Evolutionary conservation across 345 rosid genomes (phyloP), one percentile per base, ranked within the genome.

Genomic region (Microthlaspi erraticum): DNA sequence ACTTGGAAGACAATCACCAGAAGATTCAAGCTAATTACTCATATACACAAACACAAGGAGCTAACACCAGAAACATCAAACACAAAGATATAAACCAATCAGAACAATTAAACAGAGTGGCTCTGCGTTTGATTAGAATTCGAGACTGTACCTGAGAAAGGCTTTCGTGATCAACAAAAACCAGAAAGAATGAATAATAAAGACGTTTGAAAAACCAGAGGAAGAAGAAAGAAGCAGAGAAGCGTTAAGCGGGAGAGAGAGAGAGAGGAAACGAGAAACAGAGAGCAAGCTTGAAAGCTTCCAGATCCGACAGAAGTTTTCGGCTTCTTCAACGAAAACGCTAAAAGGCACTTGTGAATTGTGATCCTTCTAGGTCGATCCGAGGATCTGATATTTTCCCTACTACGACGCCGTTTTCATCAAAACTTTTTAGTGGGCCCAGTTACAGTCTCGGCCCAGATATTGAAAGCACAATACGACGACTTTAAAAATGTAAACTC

Each of bases 291-390:
- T 74, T 74, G 68, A 74, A 20, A 20, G 78, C 78, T 74, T 74
- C 78, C 73, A 74, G 78, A 74, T 74, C 78, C 68, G 14, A 13
- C 68, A 75, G 78, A 75, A 75, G 78, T 60, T 52, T 73, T 74
- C 63, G 73, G n/a, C 67, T 73, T 46, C 55, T 44, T 66, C 23
- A 8, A 34, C 51, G 43, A 12, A 12, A 64, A 52, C 48, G 55
- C 12, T 71, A 26, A 33, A 26, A 33, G 26, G 44, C 41, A 43
- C 13, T 26, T 73, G n/a, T 74, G 29, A 74, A 13, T 26, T 73
- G n/a, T 74, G 29, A 74, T 60, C 73, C 73, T 74, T 68, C 78
- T 67, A 74, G 78, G 73, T 67, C 63, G 17, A 7, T 51, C 68
- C 62, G 50, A 74, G 73, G 73, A 42, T 68, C 64, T 74, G 0